These are phyloP conservation scores for Beauveria scarabaeidicola DNA, from an alignment of 2,329 filamentous ascomycete species.

Conservation along the genomic window DNA sequence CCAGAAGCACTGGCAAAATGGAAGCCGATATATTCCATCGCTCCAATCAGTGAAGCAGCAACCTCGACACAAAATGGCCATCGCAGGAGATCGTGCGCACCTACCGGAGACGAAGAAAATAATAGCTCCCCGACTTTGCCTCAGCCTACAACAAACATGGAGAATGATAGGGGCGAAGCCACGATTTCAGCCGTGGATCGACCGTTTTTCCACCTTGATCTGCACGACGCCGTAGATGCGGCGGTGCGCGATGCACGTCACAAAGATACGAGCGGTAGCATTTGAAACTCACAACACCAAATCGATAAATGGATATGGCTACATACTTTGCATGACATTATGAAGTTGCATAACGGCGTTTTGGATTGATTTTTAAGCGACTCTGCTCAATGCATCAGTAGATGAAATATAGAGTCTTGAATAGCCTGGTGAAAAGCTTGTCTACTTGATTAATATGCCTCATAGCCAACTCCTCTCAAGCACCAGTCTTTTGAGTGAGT, in stretches of 20 bases:
- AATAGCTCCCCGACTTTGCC: not conserved
- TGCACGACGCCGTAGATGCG: constrained; percentile 33
- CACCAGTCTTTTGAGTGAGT: too few species aligned
- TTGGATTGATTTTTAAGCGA: not conserved
- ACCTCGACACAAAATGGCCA: not conserved
- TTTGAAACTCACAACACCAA: not conserved
- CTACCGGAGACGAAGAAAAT: constrained; percentile 13
- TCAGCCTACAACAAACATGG: not conserved
- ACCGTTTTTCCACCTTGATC: constrained; percentile 40
- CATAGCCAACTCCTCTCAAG: too few species aligned
- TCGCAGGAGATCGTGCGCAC: not conserved
- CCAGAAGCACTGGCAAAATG: constrained; percentile 21
- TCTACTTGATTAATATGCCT: not conserved
- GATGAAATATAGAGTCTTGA: not conserved
- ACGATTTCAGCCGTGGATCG: constrained; percentile 33
- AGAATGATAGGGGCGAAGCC: constrained; percentile 10
- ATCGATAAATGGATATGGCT: not conserved
- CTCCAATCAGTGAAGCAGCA: constrained; percentile 15
- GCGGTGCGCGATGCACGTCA: constrained; percentile 22
- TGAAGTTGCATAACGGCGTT: constrained; percentile 1
- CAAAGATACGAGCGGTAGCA: constrained; percentile 15
- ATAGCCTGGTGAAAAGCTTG: not conserved
- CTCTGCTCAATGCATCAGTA: not conserved
- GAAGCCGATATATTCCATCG: constrained; percentile 27
- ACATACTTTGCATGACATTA: not conserved